A percentile compares a stretch with the other conserved stretches of the same genome.
Conservation (phyloP, 176 grass and related monocot genomes). For the Ananas comosus region DNA sequence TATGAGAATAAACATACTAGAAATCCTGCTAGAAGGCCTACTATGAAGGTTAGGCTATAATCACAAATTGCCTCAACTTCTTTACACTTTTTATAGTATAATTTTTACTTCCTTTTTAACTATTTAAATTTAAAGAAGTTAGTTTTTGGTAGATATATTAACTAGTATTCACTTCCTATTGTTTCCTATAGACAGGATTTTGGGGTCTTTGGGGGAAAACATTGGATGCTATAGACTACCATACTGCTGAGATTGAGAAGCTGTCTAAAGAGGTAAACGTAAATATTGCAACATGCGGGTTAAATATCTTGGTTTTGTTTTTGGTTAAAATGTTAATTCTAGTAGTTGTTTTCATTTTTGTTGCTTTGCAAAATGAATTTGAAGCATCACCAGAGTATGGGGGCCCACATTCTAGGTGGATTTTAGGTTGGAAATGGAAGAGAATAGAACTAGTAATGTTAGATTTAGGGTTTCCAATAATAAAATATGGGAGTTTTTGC, state of each 20-base stretch:
- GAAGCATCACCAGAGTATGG: background rate
- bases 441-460: too few relatives aligned
- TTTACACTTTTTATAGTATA: background rate
- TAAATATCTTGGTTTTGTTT: slow-evolving; percentile 3
- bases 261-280: slow-evolving; percentile 63
- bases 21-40: slow-evolving; percentile 51
- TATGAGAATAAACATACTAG: slow-evolving; percentile 61
- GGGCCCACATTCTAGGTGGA: background rate
- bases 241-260: slow-evolving; percentile 52
- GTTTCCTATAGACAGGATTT: slow-evolving; percentile 74
- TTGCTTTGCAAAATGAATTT: too few relatives aligned
- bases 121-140: background rate
- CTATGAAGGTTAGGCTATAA: slow-evolving; percentile 48
- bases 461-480: too few relatives aligned
- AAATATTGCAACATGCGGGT: slow-evolving; percentile 1
- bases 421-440: too few relatives aligned
- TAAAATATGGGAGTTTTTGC: too few relatives aligned
- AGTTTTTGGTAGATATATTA: background rate
- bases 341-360: too few relatives aligned
- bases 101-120: background rate
- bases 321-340: background rate
- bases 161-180: background rate
- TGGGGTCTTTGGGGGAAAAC: slow-evolving; percentile 73
- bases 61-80: background rate
- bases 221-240: slow-evolving; percentile 79